Evolutionary conservation across 106 monocot genomes (phyloP).

Genomic region (Narthecium ossifragum): DNA sequence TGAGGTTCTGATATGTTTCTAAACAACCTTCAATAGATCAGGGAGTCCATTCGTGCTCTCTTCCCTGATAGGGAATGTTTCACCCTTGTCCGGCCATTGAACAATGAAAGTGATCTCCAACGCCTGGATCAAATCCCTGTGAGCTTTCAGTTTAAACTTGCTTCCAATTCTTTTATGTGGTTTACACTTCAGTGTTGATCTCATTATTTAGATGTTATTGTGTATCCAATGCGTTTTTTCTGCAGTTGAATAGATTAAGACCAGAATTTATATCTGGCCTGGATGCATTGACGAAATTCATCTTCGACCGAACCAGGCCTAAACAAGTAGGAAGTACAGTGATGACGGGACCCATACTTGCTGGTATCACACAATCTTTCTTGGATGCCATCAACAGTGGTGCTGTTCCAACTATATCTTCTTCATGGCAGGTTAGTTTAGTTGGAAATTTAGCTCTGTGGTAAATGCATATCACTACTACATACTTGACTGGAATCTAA

Average conservation of each 20-base stretch:
- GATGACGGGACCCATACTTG: slow-evolving; percentile 93
- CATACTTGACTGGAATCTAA: too few species aligned
- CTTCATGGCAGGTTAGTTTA: slow-evolving; percentile 87
- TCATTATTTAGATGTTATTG: background rate
- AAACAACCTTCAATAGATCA: slow-evolving; percentile 52
- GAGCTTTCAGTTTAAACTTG: slow-evolving; percentile 17
- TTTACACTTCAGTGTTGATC: background rate
- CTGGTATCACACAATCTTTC: slow-evolving; percentile 83
- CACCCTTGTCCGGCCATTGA: slow-evolving; percentile 83
- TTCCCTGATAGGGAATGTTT: slow-evolving; percentile 99
- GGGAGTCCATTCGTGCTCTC: slow-evolving; percentile 91
- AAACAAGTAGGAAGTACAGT: slow-evolving; percentile 81
- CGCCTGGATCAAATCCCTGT: slow-evolving; percentile 89
- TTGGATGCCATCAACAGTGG: slow-evolving; percentile 95
- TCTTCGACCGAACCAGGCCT: slow-evolving; percentile 82
- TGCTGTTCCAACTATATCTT: slow-evolving; percentile 95
- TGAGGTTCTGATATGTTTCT: background rate
- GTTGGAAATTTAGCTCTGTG: background rate
- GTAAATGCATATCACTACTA: background rate
- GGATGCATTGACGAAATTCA: slow-evolving; percentile 79
- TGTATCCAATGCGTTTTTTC: background rate
- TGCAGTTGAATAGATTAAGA: slow-evolving; percentile 74
- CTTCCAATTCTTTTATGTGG: background rate
- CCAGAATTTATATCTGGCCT: slow-evolving; percentile 81
- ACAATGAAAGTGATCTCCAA: slow-evolving; percentile 87